Evolutionary conservation across 805 yeast species (phyloP).

Genomic region (Kodamaea laetipori): DNA sequence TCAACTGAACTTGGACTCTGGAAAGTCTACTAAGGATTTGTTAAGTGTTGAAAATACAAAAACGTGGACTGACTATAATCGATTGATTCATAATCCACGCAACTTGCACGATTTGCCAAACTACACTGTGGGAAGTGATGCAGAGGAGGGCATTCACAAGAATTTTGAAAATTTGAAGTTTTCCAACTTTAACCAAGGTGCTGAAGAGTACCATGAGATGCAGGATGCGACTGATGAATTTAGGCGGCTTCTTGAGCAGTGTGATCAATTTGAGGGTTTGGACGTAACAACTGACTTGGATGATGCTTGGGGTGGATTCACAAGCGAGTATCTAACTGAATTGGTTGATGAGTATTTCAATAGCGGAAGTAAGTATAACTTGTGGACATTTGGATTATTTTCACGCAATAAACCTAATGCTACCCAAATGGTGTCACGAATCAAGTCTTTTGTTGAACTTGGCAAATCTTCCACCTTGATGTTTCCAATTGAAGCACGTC

Average conservation of each 20-base stretch:
- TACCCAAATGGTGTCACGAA: slow-evolving; percentile 36
- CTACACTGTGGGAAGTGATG: slow-evolving; percentile 26
- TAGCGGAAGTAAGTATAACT: slow-evolving; percentile 37
- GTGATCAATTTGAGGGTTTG: slow-evolving; percentile 74
- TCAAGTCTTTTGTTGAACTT: slow-evolving; percentile 47
- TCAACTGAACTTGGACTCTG: slow-evolving; percentile 61
- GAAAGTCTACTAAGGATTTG: slow-evolving; percentile 19
- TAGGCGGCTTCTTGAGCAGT: slow-evolving; percentile 66
- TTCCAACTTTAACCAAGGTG: slow-evolving; percentile 56
- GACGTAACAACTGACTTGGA: slow-evolving; percentile 71
- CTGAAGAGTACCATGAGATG: slow-evolving; percentile 50
- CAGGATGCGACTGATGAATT: slow-evolving; percentile 52
- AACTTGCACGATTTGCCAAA: slow-evolving; percentile 54
- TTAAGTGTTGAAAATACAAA: slow-evolving; percentile 46
- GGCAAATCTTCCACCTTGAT: slow-evolving; percentile 52
- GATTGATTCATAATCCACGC: slow-evolving; percentile 64
- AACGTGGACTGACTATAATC: slow-evolving; percentile 82
- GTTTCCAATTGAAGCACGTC: slow-evolving; percentile 45
- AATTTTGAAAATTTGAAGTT: slow-evolving; percentile 44
- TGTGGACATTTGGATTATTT: slow-evolving; percentile 38
- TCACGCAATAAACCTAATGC: slow-evolving; percentile 42
- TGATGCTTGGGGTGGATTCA: slow-evolving; percentile 83
- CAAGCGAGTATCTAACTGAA: slow-evolving; percentile 50
- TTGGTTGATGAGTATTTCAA: slow-evolving; percentile 69
- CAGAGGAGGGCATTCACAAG: slow-evolving; percentile 25